Percentiles rank a stretch among this genome's conserved stretches.
Conservation (phyloP, 1,284 basidiomycete species). For the Austroboletus rostrupii region DNA sequence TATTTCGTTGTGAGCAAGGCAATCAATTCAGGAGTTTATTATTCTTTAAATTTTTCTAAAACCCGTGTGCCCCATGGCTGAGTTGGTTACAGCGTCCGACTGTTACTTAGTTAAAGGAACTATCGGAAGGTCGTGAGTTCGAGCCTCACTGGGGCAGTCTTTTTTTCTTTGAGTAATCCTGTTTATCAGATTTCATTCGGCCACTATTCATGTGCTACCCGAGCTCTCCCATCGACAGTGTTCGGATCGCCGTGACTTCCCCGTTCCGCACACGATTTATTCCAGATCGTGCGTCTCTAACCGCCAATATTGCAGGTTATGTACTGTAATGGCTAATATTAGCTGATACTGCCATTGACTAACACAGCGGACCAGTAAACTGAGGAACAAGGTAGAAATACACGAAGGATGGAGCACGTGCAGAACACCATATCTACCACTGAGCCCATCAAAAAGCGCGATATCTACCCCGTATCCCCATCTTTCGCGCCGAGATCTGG, state of each 20-base stretch:
- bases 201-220: too few species aligned
- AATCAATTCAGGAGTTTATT: too few species aligned
- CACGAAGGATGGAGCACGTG: slow-evolving; percentile 10
- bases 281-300: slow-evolving; percentile 1
- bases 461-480: slow-evolving; percentile 63
- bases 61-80: slow-evolving; percentile 63
- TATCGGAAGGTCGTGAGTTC: slow-evolving; percentile 76
- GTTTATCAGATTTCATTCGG: too few species aligned
- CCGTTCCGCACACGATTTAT: too few species aligned
- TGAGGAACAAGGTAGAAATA: slow-evolving; percentile 15
- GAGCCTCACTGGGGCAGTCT: slow-evolving; percentile 66
- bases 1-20: too few species aligned
- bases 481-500: slow-evolving; percentile 70
- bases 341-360: background rate
- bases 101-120: slow-evolving; percentile 41
- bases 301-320: slow-evolving; percentile 6
- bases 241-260: too few species aligned
- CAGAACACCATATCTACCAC: background rate
- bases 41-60: background rate
- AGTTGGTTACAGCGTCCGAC: slow-evolving; percentile 83
- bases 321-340: slow-evolving; percentile 2
- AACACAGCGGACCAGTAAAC: slow-evolving; percentile 3
- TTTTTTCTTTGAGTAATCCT: background rate
- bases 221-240: too few species aligned
- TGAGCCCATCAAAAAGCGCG: background rate